Evolutionary conservation across 257 asterid species (phyloP).

Genomic region (Gentiana macrophylla): DNA sequence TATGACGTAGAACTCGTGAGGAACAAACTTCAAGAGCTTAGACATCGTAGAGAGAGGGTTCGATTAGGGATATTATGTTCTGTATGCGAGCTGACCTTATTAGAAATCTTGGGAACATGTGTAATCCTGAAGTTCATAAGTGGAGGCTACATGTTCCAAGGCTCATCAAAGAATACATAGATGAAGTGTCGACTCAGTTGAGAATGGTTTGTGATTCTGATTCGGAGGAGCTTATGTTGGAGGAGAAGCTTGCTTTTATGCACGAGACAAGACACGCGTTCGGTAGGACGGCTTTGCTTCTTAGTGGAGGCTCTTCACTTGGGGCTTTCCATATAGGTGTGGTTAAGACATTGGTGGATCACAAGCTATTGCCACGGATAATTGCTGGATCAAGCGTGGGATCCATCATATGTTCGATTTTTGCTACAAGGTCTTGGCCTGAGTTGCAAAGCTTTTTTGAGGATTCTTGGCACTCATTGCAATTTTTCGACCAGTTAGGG

Average conservation of each 20-base stretch:
- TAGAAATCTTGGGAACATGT: conserved; percentile 88
- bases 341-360: conserved; percentile 82
- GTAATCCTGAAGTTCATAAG: conserved; percentile 90
- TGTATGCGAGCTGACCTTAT: conserved; percentile 89
- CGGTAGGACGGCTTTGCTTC: conserved; percentile 86
- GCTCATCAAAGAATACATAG: conserved; percentile 83
- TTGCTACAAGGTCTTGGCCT: conserved; percentile 94
- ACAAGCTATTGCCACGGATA: conserved; percentile 82
- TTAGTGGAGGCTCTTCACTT: conserved; percentile 94
- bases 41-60: conserved; percentile 77
- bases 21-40: conserved; percentile 76
- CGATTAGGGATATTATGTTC: conserved; percentile 79
- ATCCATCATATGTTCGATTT: conserved; percentile 78
- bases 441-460: conserved; percentile 92
- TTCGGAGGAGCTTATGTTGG: conserved; percentile 77
- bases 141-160: conserved; percentile 86
- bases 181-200: conserved; percentile 80
- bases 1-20: conserved; percentile 86
- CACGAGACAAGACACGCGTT: conserved; percentile 96
- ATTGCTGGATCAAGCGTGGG: conserved; percentile 97
- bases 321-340: conserved; percentile 95
- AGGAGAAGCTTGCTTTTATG: conserved; percentile 92
- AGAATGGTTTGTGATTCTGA: conserved; percentile 89
- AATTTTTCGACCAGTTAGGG: conserved; percentile 79
- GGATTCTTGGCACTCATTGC: conserved; percentile 83